A percentile compares a stretch with the other conserved stretches of the same genome.
Conservation (phyloP, 2,329 filamentous ascomycete genomes). For the Claviceps pazoutovae region DNA sequence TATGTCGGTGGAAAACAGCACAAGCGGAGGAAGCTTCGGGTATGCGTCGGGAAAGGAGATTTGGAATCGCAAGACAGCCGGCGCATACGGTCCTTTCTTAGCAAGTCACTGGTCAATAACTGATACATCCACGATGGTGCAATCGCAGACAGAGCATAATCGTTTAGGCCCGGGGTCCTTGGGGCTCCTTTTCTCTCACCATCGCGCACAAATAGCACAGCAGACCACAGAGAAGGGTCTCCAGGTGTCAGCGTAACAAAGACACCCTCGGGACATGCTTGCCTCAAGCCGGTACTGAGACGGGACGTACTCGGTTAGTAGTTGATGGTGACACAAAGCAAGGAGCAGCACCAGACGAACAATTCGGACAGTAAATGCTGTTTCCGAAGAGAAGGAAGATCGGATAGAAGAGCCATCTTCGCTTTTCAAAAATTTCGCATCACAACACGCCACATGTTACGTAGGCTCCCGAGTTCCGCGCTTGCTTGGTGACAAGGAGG, state of each 20-base stretch:
- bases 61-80: constrained; percentile 77
- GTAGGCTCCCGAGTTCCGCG: background rate
- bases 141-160: background rate
- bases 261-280: constrained; percentile 71
- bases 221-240: constrained; percentile 71
- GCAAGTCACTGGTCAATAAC: background rate
- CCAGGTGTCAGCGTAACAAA: constrained; percentile 76
- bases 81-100: constrained; percentile 65
- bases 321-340: background rate
- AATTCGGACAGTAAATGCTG: constrained; percentile 74
- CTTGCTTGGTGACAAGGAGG: background rate
- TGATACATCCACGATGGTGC: background rate
- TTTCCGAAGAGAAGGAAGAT: constrained; percentile 45
- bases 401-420: constrained; percentile 20
- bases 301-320: background rate
- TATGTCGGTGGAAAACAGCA: constrained; percentile 83
- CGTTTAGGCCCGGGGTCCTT: background rate
- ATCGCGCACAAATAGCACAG: constrained; percentile 81
- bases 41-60: constrained; percentile 76
- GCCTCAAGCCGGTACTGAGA: constrained; percentile 60
- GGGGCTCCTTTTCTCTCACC: constrained; percentile 33
- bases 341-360: constrained; percentile 35
- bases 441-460: background rate
- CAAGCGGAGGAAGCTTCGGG: constrained; percentile 63
- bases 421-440: background rate